A percentile compares a stretch with the other conserved stretches of the same genome.
These are phyloP conservation scores for Aspergillus nomiae DNA, from an alignment of 2,329 filamentous ascomycete species.

Conservation along the genomic window DNA sequence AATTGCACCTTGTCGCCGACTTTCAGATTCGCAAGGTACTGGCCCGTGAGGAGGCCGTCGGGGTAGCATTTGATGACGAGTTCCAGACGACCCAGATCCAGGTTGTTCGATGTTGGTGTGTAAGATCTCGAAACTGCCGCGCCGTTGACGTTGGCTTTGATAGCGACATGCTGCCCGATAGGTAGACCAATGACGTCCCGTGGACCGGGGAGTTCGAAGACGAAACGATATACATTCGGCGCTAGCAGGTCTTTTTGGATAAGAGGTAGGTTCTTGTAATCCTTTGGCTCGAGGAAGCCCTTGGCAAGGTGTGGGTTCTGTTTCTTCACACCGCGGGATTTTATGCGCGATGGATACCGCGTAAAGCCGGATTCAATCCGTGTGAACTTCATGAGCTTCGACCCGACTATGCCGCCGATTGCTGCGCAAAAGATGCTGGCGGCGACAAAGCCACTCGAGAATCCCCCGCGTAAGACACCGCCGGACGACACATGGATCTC, in stretches of 20 bases:
- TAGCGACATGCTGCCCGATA: constrained; percentile 59
- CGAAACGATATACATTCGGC: constrained; percentile 44
- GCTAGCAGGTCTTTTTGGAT: constrained; percentile 24
- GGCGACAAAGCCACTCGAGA: constrained; percentile 23
- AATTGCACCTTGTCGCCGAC: constrained; percentile 36
- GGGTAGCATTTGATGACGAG: constrained; percentile 40
- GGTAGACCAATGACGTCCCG: constrained; percentile 55
- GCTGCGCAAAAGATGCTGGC: constrained; percentile 17
- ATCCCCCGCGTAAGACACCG: constrained; percentile 11
- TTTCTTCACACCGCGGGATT: constrained; percentile 40
- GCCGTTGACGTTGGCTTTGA: constrained; percentile 52
- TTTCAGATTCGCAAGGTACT: constrained; percentile 31
- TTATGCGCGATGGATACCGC: constrained; percentile 37
- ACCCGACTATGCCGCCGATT: constrained; percentile 11
- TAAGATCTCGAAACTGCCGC: constrained; percentile 55
- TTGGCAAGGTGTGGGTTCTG: constrained; percentile 43
- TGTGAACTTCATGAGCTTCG: constrained; percentile 21
- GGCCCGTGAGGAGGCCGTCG: constrained; percentile 33
- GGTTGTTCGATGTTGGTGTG: constrained; percentile 47
- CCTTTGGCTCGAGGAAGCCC: constrained; percentile 53
- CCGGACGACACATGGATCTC: background rate
- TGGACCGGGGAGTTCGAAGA: constrained; percentile 51
- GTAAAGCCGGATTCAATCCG: constrained; percentile 28
- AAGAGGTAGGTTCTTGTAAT: constrained; percentile 53
- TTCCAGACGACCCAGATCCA: constrained; percentile 34